Percentiles rank a stretch among this genome's conserved stretches.
Evolutionary conservation across 257 asterid genomes (phyloP).

Genomic region (Vinca minor): DNA sequence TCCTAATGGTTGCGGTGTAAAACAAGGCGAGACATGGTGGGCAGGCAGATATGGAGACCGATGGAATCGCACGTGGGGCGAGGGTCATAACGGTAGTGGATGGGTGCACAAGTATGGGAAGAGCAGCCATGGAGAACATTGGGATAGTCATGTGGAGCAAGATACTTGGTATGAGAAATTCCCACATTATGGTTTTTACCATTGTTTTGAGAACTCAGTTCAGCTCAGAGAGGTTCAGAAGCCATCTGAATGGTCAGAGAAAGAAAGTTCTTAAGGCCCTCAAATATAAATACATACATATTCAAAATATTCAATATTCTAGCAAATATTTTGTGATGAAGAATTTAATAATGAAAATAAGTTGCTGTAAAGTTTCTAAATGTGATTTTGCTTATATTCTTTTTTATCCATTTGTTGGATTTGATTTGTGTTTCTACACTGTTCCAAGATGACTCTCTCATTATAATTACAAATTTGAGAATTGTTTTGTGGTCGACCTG

Average conservation of each 20-base stretch:
- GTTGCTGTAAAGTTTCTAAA: too few relatives aligned
- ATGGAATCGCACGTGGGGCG: slow-evolving; percentile 98
- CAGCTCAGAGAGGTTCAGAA: slow-evolving; percentile 60
- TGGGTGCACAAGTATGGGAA: slow-evolving; percentile 97
- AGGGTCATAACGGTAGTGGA: slow-evolving; percentile 85
- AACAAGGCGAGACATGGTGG: slow-evolving; percentile 99
- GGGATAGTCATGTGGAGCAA: slow-evolving; percentile 73
- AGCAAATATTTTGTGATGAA: too few relatives aligned
- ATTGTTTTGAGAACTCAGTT: slow-evolving; percentile 81
- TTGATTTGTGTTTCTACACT: too few relatives aligned
- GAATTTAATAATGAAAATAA: too few relatives aligned
- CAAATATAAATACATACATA: too few relatives aligned
- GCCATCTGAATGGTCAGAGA: slow-evolving; percentile 61
- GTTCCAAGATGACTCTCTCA: too few relatives aligned
- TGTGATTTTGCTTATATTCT: too few relatives aligned
- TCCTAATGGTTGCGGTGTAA: slow-evolving; percentile 42
- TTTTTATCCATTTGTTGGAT: too few relatives aligned
- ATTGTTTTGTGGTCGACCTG: too few relatives aligned
- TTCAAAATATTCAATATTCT: too few relatives aligned
- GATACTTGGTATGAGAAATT: slow-evolving; percentile 89
- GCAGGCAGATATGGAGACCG: slow-evolving; percentile 69
- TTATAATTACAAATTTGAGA: too few relatives aligned
- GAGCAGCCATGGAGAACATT: slow-evolving; percentile 97
- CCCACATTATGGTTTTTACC: slow-evolving; percentile 87
- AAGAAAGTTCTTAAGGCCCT: background rate